Conservation (phyloP, 176 grass and related monocot species). For the Raddia guianensis region DNA sequence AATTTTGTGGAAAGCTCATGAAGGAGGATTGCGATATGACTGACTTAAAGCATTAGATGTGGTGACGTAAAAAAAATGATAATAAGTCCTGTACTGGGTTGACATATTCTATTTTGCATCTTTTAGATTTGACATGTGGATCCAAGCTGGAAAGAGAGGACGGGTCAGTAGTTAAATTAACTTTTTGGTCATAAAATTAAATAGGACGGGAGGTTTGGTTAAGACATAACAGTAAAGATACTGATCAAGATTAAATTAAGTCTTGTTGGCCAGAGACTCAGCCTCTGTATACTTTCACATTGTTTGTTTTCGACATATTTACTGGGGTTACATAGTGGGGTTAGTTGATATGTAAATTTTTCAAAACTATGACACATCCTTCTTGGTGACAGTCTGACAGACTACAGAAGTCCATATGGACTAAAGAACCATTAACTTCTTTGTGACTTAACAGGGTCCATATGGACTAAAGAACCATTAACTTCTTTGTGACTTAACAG, state of each 20-base stretch:
- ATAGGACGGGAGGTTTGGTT: not conserved
- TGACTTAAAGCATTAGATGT: not conserved
- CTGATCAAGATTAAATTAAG: constrained; percentile 10
- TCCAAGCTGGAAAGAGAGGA: not conserved
- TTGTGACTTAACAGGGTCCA: constrained; percentile 50
- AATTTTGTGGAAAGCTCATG: not conserved
- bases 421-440: constrained; percentile 20
- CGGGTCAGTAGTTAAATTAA: not conserved
- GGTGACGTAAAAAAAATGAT: not conserved
- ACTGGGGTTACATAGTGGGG: not conserved
- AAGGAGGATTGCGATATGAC: not conserved
- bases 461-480: constrained; percentile 8
- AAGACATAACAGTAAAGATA: not conserved
- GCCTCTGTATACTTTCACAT: not conserved
- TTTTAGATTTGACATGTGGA: constrained; percentile 4
- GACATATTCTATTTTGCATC: not conserved
- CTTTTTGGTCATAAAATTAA: not conserved
- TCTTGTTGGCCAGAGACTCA: not conserved
- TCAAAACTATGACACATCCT: not conserved
- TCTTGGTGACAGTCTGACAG: not conserved
- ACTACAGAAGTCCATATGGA: constrained; percentile 9
- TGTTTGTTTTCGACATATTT: not conserved
- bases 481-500: constrained; percentile 47
- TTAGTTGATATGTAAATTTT: not conserved
- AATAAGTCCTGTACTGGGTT: not conserved